These are phyloP conservation scores for Trichoderma sp. DNA, from an alignment of 2,329 filamentous ascomycete genomes.

Conservation along the genomic window DNA sequence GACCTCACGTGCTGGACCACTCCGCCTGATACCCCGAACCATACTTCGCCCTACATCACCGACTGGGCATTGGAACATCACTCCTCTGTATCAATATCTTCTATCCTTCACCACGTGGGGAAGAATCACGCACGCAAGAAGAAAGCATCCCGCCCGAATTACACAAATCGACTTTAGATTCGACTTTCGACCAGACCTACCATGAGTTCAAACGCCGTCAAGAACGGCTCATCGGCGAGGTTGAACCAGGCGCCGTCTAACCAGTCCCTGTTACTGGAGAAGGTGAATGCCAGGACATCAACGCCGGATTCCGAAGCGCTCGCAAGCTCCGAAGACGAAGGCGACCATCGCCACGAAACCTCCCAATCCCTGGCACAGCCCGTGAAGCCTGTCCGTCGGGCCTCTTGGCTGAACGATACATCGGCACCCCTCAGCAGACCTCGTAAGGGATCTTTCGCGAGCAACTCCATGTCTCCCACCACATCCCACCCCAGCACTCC, in stretches of 20 bases:
- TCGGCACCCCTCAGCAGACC: constrained; percentile 63
- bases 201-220: constrained; percentile 57
- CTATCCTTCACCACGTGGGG: neutral
- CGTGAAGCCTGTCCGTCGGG: constrained; percentile 67
- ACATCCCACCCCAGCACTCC: constrained; percentile 82
- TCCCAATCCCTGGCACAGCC: constrained; percentile 52
- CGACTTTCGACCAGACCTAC: constrained; percentile 30
- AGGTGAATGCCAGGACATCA: constrained; percentile 75
- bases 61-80: constrained; percentile 24
- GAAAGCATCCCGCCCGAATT: neutral
- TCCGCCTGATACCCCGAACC: neutral
- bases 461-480: constrained; percentile 75
- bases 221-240: constrained; percentile 55
- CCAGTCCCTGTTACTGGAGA: constrained; percentile 71
- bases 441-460: constrained; percentile 76
- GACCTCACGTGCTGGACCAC: constrained; percentile 21
- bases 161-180: neutral
- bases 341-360: constrained; percentile 63
- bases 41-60: constrained; percentile 13
- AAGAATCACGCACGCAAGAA: neutral
- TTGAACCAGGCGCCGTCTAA: constrained; percentile 56
- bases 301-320: constrained; percentile 94
- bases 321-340: constrained; percentile 92
- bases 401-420: constrained; percentile 87
- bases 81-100: constrained; percentile 1